Base-by-base conservation (phyloP, 208 protist species). In the Porcisia deanei region DNA sequence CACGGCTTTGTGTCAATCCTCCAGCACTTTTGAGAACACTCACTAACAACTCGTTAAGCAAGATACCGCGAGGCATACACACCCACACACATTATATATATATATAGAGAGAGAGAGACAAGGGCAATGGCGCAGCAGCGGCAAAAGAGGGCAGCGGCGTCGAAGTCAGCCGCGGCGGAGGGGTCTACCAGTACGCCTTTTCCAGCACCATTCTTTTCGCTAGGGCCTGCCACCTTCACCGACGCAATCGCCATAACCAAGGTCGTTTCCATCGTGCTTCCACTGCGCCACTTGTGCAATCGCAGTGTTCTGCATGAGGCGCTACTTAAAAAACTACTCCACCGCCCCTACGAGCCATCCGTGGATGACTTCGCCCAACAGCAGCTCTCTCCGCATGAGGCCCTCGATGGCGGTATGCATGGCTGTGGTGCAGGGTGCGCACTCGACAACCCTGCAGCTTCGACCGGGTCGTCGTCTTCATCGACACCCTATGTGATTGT, bases 301-400 rank as follows among this genome's bases (percentile, higher is more conserved):
- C 65, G 75, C 12, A 71, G 53, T 14, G 71, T 77, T 6, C 49
- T 92, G n/a, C 70, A 91, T 65, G 83, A 88, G 47, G 18, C 77
- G 10, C 77, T 91, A 2, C 53, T 93, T 16, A 87, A 85, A 59
- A 87, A 83, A 74, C 71, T 89, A 25, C 76, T 93, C 0, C 79
- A 91, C 77, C 84, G 79, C 39, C 75, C 82, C 39, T 81, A 76
- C 60, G 74, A 82, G 45, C 63, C 78, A 37, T 84, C 81, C 25
- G 69, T 66, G 1, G 74, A 84, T 22, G 76, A 80, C 58, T 67
- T 75, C 16, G 80, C 69, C 3, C 69, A 81, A 52, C 71, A 67
- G 60, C 70, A 68, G 16, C 39, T 57, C 59, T 64, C 34, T 16
- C 25, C n/a, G 30, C 59, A 66, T 20, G 67, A 59, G 25, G 6